Evolutionary conservation across 2,329 filamentous ascomycete genomes (phyloP).

Genomic region (Tolypocladium tropicale): DNA sequence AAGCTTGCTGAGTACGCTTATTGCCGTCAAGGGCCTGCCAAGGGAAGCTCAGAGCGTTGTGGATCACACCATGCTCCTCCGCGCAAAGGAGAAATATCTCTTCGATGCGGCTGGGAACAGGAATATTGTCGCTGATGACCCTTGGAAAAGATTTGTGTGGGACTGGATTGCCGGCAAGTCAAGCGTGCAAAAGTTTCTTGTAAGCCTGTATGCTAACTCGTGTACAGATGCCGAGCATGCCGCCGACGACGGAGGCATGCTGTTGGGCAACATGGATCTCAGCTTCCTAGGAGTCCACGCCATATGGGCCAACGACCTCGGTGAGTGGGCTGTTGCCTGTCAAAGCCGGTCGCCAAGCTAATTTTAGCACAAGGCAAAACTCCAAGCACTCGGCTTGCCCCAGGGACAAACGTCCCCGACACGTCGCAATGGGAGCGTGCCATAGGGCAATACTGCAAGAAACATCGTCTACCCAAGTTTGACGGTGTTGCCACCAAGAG

Average conservation of each 20-base stretch:
- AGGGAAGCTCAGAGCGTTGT: constrained; percentile 40
- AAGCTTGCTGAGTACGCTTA: constrained; percentile 34
- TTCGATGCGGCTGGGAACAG: constrained; percentile 57
- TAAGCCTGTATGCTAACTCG: constrained; percentile 8
- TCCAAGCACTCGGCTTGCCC: constrained; percentile 34
- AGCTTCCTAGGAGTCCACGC: constrained; percentile 65
- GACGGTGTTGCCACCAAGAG: constrained; percentile 53
- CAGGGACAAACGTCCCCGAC: constrained; percentile 36
- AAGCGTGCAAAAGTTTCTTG: not conserved
- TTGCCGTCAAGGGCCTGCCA: constrained; percentile 35
- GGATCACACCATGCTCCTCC: constrained; percentile 48
- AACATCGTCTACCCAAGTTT: constrained; percentile 50
- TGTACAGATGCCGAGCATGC: constrained; percentile 49
- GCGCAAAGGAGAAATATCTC: constrained; percentile 51
- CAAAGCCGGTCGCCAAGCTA: constrained; percentile 1
- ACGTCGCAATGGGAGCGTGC: constrained; percentile 47
- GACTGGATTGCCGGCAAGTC: constrained; percentile 56
- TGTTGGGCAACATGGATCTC: constrained; percentile 56
- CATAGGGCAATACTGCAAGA: constrained; percentile 54
- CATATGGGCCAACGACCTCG: constrained; percentile 62
- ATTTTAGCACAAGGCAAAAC: constrained; percentile 31
- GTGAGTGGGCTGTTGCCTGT: constrained; percentile 25
- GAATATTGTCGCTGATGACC: constrained; percentile 58
- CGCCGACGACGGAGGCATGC: constrained; percentile 59
- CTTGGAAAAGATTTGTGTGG: constrained; percentile 72